Base-by-base conservation (phyloP, 192 early-diverging fungal genomes). In the Mortierella hygrophila region DNA sequence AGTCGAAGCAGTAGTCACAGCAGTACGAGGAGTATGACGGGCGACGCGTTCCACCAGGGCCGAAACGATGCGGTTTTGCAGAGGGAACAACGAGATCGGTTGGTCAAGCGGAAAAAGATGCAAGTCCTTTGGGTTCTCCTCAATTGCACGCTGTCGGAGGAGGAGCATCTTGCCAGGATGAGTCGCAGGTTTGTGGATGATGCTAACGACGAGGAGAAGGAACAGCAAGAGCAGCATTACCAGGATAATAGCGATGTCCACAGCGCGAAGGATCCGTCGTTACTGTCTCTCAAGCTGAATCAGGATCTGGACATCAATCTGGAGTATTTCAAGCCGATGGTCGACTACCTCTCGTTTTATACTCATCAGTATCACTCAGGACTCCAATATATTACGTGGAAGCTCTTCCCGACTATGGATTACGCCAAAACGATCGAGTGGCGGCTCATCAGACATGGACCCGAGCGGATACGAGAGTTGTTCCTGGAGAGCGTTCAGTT, bases 1-100 rank as follows among this genome's bases (percentile, higher is more conserved):
- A 86, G 84, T 65, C 79, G 84, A 63, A 86, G 84, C 65, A 86
- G 84, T 37, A 86, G 84, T 72, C 84, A 77, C 40, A 86, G 84
- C 60, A 86, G 84, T 71, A 86, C 84, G 0, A 71, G 84, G 52
- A 81, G 79, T 26, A 70, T 73, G 76, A 54, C 78, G 35, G 78
- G 72, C 40, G 84, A 86, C 23, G 71, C 76, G 26, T 86, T 81
- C 76, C 60, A 69, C 42, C 75, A 81, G 16, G 84, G 79, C 35
- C 44, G 79, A 54, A 80, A 81, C 32, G 72, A 86, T 37, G 84
- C 76, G 21, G 72, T 81, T 20, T 44, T 46, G 0, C 82, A 83
- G 46, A 83, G 78, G 70, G 82, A 76, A 32, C 78, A 86, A 26
- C 69, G 84, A 7, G 84, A 86, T 16, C 54, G 74, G 32, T 65